These are phyloP conservation scores for Mortierella sp. DNA, from an alignment of 371 early-diverging fungal genomes.

Conservation along the genomic window DNA sequence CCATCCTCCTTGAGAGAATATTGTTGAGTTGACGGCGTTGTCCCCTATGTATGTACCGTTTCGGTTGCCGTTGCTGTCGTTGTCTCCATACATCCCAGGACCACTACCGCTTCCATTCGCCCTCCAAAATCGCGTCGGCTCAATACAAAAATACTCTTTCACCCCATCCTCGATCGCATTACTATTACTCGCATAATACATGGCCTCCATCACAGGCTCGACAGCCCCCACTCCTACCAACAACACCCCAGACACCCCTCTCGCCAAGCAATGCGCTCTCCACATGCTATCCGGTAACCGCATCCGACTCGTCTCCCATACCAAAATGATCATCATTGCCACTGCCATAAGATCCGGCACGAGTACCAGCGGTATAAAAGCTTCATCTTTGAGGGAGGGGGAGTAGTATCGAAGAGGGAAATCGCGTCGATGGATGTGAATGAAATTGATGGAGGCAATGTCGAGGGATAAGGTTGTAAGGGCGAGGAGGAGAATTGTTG, in stretches of 20 bases:
- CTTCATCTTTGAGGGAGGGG: neutral
- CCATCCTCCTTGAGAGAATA: neutral
- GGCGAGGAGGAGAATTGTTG: conserved; percentile 2
- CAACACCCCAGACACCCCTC: neutral
- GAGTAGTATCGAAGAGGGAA: neutral
- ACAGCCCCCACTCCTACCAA: conserved; percentile 6
- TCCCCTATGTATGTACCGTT: neutral
- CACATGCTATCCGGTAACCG: conserved; percentile 11
- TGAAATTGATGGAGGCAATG: conserved; percentile 1
- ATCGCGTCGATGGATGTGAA: conserved; percentile 1
- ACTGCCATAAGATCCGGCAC: conserved; percentile 17
- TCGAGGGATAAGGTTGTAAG: conserved; percentile 11
- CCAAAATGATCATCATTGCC: conserved; percentile 10
- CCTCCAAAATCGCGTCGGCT: neutral
- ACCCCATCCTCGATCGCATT: neutral
- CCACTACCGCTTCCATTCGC: neutral
- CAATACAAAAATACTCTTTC: neutral
- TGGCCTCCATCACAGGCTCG: neutral
- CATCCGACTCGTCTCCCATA: conserved; percentile 2
- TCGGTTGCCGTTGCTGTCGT: neutral
- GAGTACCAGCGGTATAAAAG: conserved; percentile 1
- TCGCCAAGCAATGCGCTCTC: neutral
- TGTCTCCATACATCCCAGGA: neutral
- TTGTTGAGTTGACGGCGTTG: neutral
- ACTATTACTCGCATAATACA: neutral